These are phyloP conservation scores for Mortierella sp. DNA, from an alignment of 371 early-diverging fungal genomes.

Conservation along the genomic window DNA sequence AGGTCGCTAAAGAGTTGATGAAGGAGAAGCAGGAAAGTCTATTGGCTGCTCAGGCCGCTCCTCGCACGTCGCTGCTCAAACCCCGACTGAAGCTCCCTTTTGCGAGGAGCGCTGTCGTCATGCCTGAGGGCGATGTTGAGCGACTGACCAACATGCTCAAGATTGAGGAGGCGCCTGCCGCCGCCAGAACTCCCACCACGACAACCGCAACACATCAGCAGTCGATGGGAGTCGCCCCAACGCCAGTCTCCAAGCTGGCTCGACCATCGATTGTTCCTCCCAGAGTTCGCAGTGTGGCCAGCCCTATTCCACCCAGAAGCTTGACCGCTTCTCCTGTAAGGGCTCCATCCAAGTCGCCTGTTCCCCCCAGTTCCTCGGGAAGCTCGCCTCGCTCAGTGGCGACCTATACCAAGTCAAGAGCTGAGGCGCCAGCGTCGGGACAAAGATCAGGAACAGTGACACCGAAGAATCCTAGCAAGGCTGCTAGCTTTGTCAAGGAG, in stretches of 20 bases:
- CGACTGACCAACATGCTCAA: slow-evolving; percentile 18
- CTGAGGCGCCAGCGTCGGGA: background rate
- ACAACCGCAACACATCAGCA: background rate
- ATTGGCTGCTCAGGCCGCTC: slow-evolving; percentile 5
- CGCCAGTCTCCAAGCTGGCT: slow-evolving; percentile 15
- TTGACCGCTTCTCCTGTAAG: background rate
- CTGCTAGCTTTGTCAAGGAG: background rate
- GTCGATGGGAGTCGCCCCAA: slow-evolving; percentile 14
- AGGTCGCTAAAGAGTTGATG: slow-evolving; percentile 45
- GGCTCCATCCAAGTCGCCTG: background rate
- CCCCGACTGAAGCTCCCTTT: slow-evolving; percentile 26
- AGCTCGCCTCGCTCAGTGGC: background rate
- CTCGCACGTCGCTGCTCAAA: slow-evolving; percentile 24
- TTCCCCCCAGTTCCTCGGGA: background rate
- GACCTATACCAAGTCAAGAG: background rate
- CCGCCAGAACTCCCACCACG: background rate
- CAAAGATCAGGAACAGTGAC: slow-evolving; percentile 1
- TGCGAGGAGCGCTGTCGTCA: slow-evolving; percentile 7
- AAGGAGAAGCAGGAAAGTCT: slow-evolving; percentile 25
- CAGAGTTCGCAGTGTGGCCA: slow-evolving; percentile 5
- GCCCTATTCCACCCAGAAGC: background rate
- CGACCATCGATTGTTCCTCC: slow-evolving; percentile 18
- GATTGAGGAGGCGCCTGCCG: slow-evolving; percentile 9
- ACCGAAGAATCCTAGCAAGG: slow-evolving; percentile 14
- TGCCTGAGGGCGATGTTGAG: slow-evolving; percentile 18